Evolutionary conservation across 31 red algal species (phyloP), one percentile per base, ranked within the genome.

Genomic region (Asparagopsis taxiformis): DNA sequence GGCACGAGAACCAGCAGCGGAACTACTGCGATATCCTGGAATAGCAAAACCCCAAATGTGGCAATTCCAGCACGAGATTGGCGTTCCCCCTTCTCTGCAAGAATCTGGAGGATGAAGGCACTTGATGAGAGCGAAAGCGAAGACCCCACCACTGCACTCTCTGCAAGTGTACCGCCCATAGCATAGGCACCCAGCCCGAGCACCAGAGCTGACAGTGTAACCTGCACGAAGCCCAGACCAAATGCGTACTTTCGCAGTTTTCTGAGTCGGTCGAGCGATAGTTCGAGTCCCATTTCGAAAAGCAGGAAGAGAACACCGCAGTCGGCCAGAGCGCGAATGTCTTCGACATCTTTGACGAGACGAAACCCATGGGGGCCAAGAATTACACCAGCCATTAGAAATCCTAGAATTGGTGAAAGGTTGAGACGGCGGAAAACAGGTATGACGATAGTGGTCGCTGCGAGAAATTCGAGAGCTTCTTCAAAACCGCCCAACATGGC

Each of bases 201-300:
- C 2, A 91, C 64, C 16, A 55, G 43, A 25, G 92, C 76, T 16
- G 86, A 78, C 11, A 90, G 33, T 20, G 78, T 55, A 54, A 98
- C 76, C 57, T 98, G 94, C 7, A 85, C 17, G 9, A 70, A 53
- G n/a, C 94, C 94, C 61, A 90, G 70, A 19, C 83, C 84, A 75
- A 93, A 93, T 4, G 77, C 85, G 54, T 90, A 85, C 60, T 91
- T 93, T 13, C 91, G 73, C 53, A 98, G 55, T 54, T 93, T 90
- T 33, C 85, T 37, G 3, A 98, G 65, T 51, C 90, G 62, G 56
- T 93, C 85, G 28, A 93, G 32, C 17, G 84, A 86, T 33, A 98
- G 62, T 60, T 98, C 94, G 26, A 98, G 74, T 36, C 94, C 94
- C 89, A 98, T 98, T 48, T 90, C 76, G 65, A 98, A 98, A 38